Percentiles rank a stretch among this genome's conserved stretches.
Evolutionary conservation across 2,329 filamentous ascomycete genomes (phyloP).

Genomic region (Balansia obtecta): DNA sequence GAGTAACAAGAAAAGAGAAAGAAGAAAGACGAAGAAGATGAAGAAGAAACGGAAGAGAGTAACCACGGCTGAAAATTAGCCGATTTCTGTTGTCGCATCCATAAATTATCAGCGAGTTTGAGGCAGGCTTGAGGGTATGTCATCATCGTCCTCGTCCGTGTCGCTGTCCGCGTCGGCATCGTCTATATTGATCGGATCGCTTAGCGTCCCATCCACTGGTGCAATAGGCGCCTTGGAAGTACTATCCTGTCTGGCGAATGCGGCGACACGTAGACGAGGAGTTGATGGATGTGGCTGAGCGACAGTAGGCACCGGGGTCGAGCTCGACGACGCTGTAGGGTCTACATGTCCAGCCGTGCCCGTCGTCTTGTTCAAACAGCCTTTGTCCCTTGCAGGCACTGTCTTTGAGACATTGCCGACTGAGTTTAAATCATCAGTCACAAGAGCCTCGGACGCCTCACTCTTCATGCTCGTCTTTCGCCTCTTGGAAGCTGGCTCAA

Average conservation of each 20-base stretch:
- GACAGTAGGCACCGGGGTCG: constrained; percentile 10
- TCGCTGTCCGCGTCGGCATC: constrained; percentile 5
- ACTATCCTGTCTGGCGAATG: constrained; percentile 8
- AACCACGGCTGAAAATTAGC: neutral
- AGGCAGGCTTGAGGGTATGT: constrained; percentile 16
- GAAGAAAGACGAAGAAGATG: neutral
- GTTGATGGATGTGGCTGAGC: constrained; percentile 4
- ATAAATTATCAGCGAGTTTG: neutral
- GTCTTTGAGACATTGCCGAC: constrained; percentile 8
- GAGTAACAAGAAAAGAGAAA: neutral
- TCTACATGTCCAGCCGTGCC: constrained; percentile 25
- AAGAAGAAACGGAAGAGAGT: neutral
- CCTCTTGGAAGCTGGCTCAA: constrained; percentile 12
- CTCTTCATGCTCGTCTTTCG: constrained; percentile 9
- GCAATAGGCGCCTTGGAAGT: neutral
- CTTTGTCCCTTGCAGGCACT: constrained; percentile 20
- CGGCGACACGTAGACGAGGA: too few relatives aligned
- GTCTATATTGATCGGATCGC: constrained; percentile 15
- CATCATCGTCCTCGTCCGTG: constrained; percentile 11
- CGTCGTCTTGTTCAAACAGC: constrained; percentile 21
- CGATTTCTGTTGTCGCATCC: neutral
- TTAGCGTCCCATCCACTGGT: constrained; percentile 9
- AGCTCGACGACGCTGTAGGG: constrained; percentile 17
- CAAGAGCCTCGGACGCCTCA: neutral
- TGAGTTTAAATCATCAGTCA: neutral